Evolutionary conservation across 495 filamentous ascomycete genomes (phyloP), one percentile per base, ranked within the genome.

Genomic region (Talaromyces nanjingensis): DNA sequence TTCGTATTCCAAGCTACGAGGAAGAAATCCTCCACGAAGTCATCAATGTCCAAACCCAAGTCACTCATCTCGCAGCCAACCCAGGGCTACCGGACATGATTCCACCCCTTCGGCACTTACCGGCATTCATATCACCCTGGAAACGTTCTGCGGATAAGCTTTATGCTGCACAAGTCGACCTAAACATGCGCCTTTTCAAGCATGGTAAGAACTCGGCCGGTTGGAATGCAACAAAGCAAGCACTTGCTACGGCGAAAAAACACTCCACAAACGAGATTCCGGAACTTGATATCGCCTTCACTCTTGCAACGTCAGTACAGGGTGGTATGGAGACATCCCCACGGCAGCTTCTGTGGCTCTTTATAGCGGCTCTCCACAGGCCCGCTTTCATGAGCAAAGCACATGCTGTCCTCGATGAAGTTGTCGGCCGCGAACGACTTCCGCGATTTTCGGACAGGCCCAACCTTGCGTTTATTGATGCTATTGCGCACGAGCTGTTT

Each of bases 321-420:
- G 72, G 71, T 5, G 71, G 72, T 1, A 73, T 74, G 65, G 71
- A 74, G 64, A 74, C 71, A 7, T 71, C 67, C 3, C 72, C 72
- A 6, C 68, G 71, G 18, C 69, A 74, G 49, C 34, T 72, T 20
- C 37, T 74, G 14, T 74, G 71, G 72, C 63, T 74, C 0, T 71
- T 73, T 61, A 64, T 73, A 55, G 72, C 72, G 4, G 69, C 69
- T 1, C 45, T 73, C 45, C 58, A 68, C 16, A 42, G 59, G 1
- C 18, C 8, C 4, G 2, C 12, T 25, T 12, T 25, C 12, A n/a
- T 54, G 49, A 7, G n/a, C 1, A 63, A 63, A 20, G 76, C 74
- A 0, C 76, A 75, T 25, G 64, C 63, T n/a, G 49, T 70, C 9
- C 68, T 78, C 25, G 75, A 78, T 59, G 55, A 65, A 1, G 69